Evolutionary conservation across 2,329 filamentous ascomycete species (phyloP), one percentile per base, ranked within the genome.

Genomic region (Triangularia verruculosa): DNA sequence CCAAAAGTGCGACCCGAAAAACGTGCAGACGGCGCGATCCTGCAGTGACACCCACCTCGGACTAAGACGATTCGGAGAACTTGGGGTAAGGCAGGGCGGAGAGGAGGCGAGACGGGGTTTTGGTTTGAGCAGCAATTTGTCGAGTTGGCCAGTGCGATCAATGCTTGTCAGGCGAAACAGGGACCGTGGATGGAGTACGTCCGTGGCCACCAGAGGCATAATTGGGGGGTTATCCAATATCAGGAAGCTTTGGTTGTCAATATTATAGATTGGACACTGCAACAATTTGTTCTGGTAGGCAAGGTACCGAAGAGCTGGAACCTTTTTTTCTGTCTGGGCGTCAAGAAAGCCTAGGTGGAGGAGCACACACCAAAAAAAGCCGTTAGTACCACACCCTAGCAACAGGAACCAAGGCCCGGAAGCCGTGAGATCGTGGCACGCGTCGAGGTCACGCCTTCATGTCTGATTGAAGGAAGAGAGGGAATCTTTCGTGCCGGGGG

Each of bases 341-440:
- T 8, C 11, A 20, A 27, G 25, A 54, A 27, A 27, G 5, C n/a
- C n/a, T n/a, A n/a, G n/a, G n/a, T n/a, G n/a, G n/a, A n/a, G n/a
- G 39, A 47, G 9, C 39, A 47, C 39, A 47, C 39, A 43, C 55
- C 7, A 24, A 51, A 56, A 34, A 64, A 66, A 67, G 54, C 64
- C 64, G 66, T 66, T 64, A 20, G 39, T 3, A 47, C 60, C 58
- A 60, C 15, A 59, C 65, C 63, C 56, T 20, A 52, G 27, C 15
- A 60, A 47, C 1, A 61, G 67, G 67, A 68, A 65, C 28, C 25
- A 25, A 68, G 67, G 67, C 51, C 67, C 65, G 65, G 59, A 43
- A 52, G 32, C 66, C 66, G 63, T 47, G n/a, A 55, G 63, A 59
- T 59, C 39, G 57, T 27, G 27, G 28, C 53, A 56, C 53, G 28